Evolutionary conservation across 371 early-diverging fungal species (phyloP).

Genomic region (Sporodiniella umbellata): DNA sequence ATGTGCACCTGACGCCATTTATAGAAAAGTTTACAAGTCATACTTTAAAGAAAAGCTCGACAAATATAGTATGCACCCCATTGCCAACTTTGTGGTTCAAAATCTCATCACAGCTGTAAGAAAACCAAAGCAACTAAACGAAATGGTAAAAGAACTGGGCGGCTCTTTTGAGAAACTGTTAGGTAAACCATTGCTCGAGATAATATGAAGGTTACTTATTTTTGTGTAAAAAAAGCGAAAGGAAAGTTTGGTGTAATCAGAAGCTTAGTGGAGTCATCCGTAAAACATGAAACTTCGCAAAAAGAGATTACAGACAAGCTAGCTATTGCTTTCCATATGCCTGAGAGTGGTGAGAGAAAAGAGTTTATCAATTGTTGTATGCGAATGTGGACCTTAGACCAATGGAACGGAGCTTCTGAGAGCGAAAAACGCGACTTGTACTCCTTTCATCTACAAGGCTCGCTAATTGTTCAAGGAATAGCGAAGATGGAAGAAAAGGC

Average conservation of each 20-base stretch:
- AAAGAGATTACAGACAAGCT: slow-evolving; percentile 58
- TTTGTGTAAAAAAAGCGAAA: slow-evolving; percentile 24
- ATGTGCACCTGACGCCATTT: slow-evolving; percentile 54
- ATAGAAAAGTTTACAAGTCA: slow-evolving; percentile 63
- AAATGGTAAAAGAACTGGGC: slow-evolving; percentile 57
- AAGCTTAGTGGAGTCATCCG: slow-evolving; percentile 65
- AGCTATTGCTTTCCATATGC: slow-evolving; percentile 52
- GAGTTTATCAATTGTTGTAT: slow-evolving; percentile 59
- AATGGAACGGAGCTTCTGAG: slow-evolving; percentile 32
- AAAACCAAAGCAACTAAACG: slow-evolving; percentile 54
- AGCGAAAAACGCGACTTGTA: slow-evolving; percentile 38
- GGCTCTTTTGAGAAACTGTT: slow-evolving; percentile 57
- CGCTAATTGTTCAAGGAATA: slow-evolving; percentile 68
- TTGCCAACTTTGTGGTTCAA: slow-evolving; percentile 87
- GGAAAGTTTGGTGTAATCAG: slow-evolving; percentile 64
- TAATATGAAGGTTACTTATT: neutral
- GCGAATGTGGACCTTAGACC: slow-evolving; percentile 56
- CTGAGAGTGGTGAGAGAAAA: slow-evolving; percentile 44
- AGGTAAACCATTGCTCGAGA: slow-evolving; percentile 11
- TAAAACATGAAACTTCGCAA: slow-evolving; percentile 52
- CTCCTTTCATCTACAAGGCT: slow-evolving; percentile 68
- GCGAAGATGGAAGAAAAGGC: slow-evolving; percentile 64
- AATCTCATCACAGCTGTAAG: slow-evolving; percentile 60
- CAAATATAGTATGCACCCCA: slow-evolving; percentile 64
- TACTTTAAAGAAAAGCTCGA: slow-evolving; percentile 63